Base-by-base conservation (phyloP, 768 basidiomycete species). In the Pulveroboletus ravenelii region DNA sequence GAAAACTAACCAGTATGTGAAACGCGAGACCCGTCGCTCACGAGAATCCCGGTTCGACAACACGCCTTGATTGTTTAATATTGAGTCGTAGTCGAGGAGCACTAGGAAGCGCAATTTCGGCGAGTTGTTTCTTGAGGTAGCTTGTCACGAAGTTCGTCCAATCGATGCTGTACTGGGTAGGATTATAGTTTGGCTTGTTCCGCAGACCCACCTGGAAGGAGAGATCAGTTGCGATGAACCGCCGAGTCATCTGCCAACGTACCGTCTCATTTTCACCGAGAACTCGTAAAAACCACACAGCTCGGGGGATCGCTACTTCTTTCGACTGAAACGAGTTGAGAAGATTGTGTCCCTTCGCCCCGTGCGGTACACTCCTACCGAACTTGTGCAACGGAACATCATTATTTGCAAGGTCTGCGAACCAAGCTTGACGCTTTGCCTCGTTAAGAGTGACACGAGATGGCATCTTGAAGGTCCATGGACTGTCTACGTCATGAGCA, bases 241-340 rank as follows among this genome's bases (percentile, higher is more conserved):
- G 52, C 1, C 20, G 32, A 35, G 47, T 39, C 30, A 40, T 36
- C 52, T n/a, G 30, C 17, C 18, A 7, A 52, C 52, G 10, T 62
- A 89, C 89, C 42, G 87, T 89, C 69, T 93, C 91, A 58, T 92
- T 91, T 17, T 85, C 89, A 23, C 91, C 91, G 58, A 91, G 81
- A 4, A 91, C 89, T 17, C 90, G 79, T 27, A 93, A 73, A 62
- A 92, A 88, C 91, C 91, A 93, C 7, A 92, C 81, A 3, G 91
- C 91, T 39, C 91, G 78, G 2, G 85, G 77, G 31, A 90, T 86
- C 6, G 85, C 85, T 25, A 93, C 86, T 49, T 84, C 79, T 47
- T 89, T 82, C 6, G 76, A 73, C 48, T 92, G 87, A 27, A 93
- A 68, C 38, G 91, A 71, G 53, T 93, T 90, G 45, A 93, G 71